Evolutionary conservation across 2,329 filamentous ascomycete species (phyloP), one percentile per base, ranked within the genome.

Genomic region (Simplicillium sp.): DNA sequence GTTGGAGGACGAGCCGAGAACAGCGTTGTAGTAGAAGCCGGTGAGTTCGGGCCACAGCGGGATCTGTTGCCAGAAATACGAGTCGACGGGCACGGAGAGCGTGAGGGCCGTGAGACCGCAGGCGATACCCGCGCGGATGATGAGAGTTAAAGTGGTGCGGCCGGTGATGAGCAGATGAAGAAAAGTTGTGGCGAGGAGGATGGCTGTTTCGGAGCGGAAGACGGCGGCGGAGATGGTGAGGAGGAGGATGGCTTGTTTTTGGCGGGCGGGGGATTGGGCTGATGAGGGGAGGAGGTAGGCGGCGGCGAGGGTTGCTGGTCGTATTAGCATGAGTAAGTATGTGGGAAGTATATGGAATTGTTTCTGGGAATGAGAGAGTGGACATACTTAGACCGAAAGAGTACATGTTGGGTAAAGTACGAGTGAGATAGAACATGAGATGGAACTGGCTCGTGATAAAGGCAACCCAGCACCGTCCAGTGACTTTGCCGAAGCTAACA

Each of bases 321-420:
- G 34, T 11, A 13, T 16, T 16, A 29, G 37, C 20, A n/a, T 28
- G 13, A 13, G 14, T 37, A 28, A 11, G 18, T 36, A 18, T 29
- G n/a, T 29, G 34, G 20, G 37, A 16, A 14, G 14, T 16, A 16
- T 18, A n/a, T 17, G 11, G 17, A 29, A 32, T 36, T 34, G n/a
- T n/a, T n/a, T n/a, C n/a, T n/a, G n/a, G n/a, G n/a, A n/a, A n/a
- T n/a, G n/a, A n/a, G n/a, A n/a, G n/a, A n/a, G n/a, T n/a, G n/a
- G n/a, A 71, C 81, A 62, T 68, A 90, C 83, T 87, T 44, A 96
- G 65, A 9, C 80, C 77, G 65, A 97, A 92, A 15, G 92, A 89
- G 63, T 96, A 94, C 84, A 94, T 95, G 59, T 98, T 98, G 2
- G 92, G 92, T 48, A 98, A 66, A 3, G 88, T 92, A 45, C 92